These are phyloP conservation scores for Tricholoma flavovirens DNA, from an alignment of 768 basidiomycete genomes.

Conservation along the genomic window DNA sequence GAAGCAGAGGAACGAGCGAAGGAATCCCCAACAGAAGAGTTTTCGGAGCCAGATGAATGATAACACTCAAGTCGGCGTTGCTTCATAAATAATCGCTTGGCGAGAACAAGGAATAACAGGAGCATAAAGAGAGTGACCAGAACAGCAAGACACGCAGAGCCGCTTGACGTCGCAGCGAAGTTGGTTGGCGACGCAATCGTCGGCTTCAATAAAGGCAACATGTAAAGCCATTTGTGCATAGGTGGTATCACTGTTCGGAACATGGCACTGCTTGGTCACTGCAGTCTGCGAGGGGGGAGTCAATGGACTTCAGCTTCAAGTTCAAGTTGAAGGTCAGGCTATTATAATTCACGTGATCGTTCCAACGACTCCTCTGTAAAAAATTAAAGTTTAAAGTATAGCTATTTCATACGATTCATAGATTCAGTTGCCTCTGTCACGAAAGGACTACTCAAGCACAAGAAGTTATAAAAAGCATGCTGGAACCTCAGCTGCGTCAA, in stretches of 20 bases:
- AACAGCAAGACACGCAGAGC: conserved; percentile 21
- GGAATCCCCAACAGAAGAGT: conserved; percentile 6
- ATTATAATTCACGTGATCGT: too few species aligned
- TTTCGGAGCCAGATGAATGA: background rate
- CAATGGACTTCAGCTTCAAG: too few species aligned
- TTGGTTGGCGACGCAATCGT: conserved; percentile 10
- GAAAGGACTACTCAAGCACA: too few species aligned
- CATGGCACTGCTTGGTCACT: too few species aligned
- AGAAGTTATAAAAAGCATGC: too few species aligned
- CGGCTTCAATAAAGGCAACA: background rate
- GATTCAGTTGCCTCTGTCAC: too few species aligned
- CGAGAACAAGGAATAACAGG: conserved; percentile 20
- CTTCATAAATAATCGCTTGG: conserved; percentile 25
- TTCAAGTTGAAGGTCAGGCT: too few species aligned
- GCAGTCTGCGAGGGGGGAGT: too few species aligned
- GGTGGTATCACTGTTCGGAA: conserved; percentile 1
- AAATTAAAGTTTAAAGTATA: too few species aligned
- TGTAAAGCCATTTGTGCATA: conserved; percentile 1
- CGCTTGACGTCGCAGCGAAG: conserved; percentile 10
- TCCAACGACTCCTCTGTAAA: too few species aligned
- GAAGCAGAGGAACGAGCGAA: conserved; percentile 16
- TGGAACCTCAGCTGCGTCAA: too few species aligned
- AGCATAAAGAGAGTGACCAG: conserved; percentile 19
- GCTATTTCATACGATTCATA: too few species aligned
- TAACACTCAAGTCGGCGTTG: conserved; percentile 14